A percentile compares a stretch with the other conserved stretches of the same genome.
Conservation (phyloP, 495 filamentous ascomycete genomes). For the Tetracladium marchalianum region DNA sequence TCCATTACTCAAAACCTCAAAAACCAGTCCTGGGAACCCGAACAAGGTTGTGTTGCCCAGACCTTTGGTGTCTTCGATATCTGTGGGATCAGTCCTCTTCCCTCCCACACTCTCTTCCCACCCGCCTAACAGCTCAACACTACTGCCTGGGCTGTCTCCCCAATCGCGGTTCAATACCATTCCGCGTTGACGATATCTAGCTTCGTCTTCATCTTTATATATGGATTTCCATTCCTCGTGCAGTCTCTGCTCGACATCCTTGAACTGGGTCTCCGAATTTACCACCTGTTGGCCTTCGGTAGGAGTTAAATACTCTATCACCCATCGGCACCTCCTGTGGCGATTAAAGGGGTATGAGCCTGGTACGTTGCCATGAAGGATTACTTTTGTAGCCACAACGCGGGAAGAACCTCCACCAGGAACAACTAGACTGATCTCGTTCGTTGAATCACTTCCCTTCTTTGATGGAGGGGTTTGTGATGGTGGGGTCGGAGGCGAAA, state of each 20-base stretch:
- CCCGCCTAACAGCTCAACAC: constrained; percentile 77
- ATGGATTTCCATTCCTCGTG: constrained; percentile 61
- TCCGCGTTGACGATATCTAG: constrained; percentile 53
- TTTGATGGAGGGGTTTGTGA: constrained; percentile 53
- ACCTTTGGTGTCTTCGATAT: constrained; percentile 41
- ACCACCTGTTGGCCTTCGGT: constrained; percentile 23
- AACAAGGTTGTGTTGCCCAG: constrained; percentile 78
- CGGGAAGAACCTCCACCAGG: constrained; percentile 36
- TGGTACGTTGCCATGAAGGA: constrained; percentile 88
- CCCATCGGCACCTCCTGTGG: constrained; percentile 84
- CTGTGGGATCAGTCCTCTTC: constrained; percentile 20
- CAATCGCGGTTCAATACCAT: constrained; percentile 87
- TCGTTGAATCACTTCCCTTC: constrained; percentile 1
- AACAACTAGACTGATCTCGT: background rate
- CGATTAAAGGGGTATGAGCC: constrained; percentile 96
- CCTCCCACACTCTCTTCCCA: constrained; percentile 65
- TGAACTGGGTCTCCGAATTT: constrained; percentile 71
- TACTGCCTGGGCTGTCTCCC: constrained; percentile 86
- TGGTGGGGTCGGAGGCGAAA: constrained; percentile 62
- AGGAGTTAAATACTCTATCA: constrained; percentile 46
- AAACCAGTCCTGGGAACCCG: constrained; percentile 87
- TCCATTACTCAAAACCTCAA: constrained; percentile 91
- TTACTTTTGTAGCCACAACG: constrained; percentile 77
- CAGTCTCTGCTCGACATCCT: constrained; percentile 54
- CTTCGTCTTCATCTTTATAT: constrained; percentile 51